These are phyloP conservation scores for Aureobasidium sp. DNA, from an alignment of 2,329 filamentous ascomycete species.

Conservation along the genomic window DNA sequence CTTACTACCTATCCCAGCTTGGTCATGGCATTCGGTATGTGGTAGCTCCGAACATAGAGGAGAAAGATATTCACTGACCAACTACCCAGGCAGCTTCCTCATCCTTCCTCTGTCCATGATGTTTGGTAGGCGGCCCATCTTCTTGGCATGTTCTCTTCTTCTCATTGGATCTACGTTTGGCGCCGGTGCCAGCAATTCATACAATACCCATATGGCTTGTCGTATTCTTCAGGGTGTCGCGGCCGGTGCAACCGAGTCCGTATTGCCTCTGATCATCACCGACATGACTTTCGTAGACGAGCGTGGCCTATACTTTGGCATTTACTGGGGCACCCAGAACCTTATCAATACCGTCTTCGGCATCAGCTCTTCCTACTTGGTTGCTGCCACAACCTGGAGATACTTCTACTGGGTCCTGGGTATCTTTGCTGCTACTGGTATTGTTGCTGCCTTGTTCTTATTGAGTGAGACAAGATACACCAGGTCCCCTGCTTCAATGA, in stretches of 20 bases:
- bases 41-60: no score
- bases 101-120: constrained; percentile 32
- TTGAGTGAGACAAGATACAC: constrained; percentile 34
- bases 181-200: constrained; percentile 27
- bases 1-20: constrained; percentile 31
- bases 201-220: constrained; percentile 29
- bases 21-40: constrained; percentile 31
- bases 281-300: constrained; percentile 36
- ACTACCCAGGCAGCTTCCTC: constrained; percentile 21
- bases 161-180: constrained; percentile 28
- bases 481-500: constrained; percentile 26
- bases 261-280: constrained; percentile 32
- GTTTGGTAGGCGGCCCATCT: constrained; percentile 30
- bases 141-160: constrained; percentile 23
- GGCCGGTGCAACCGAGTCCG: constrained; percentile 32
- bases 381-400: constrained; percentile 29
- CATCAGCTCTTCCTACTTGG: constrained; percentile 29
- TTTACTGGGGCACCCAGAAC: constrained; percentile 34
- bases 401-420: constrained; percentile 37
- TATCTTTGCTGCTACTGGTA: constrained; percentile 27
- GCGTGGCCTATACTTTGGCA: constrained; percentile 27
- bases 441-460: constrained; percentile 31
- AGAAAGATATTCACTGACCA: neutral
- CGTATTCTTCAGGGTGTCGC: constrained; percentile 29
- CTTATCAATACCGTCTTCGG: constrained; percentile 26